Conservation (phyloP, 768 basidiomycete species). For the Xerocomellus dryophilus region DNA sequence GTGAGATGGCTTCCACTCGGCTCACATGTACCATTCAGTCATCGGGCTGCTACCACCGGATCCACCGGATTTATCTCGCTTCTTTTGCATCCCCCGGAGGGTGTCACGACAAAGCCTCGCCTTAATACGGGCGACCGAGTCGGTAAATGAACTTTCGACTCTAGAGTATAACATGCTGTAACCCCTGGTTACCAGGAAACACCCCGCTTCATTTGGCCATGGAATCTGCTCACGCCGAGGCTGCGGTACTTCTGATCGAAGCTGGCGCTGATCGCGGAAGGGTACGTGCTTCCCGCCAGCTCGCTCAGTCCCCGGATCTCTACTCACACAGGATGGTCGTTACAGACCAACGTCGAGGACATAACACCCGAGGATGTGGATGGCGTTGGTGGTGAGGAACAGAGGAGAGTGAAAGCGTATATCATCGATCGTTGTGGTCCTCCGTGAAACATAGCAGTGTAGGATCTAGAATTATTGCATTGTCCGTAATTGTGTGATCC, state of each 20-base stretch:
- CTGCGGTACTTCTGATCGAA: conserved; percentile 87
- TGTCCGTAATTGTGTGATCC: neutral
- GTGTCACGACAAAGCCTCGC: conserved; percentile 62
- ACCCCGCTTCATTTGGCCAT: conserved; percentile 96
- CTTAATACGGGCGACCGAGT: conserved; percentile 84
- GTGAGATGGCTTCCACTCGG: neutral
- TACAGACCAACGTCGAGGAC: conserved; percentile 77
- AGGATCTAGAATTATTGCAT: neutral
- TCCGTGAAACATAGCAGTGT: conserved; percentile 12
- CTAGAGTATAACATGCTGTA: neutral
- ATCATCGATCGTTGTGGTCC: conserved; percentile 69
- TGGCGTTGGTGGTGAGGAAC: conserved; percentile 87
- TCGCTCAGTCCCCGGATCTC: neutral
- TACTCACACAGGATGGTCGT: neutral
- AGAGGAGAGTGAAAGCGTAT: conserved; percentile 74
- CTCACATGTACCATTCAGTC: conserved; percentile 44
- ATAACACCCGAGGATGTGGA: conserved; percentile 85
- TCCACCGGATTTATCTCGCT: conserved; percentile 85
- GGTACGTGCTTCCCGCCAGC: conserved; percentile 45
- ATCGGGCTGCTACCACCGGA: conserved; percentile 95
- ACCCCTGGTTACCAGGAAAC: conserved; percentile 57
- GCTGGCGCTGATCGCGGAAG: conserved; percentile 91
- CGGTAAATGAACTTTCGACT: conserved; percentile 41
- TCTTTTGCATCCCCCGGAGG: conserved; percentile 80
- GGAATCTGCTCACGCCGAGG: conserved; percentile 93